These are phyloP conservation scores for Seminavis robusta DNA, from an alignment of 108 stramenopile species.

Conservation along the genomic window DNA sequence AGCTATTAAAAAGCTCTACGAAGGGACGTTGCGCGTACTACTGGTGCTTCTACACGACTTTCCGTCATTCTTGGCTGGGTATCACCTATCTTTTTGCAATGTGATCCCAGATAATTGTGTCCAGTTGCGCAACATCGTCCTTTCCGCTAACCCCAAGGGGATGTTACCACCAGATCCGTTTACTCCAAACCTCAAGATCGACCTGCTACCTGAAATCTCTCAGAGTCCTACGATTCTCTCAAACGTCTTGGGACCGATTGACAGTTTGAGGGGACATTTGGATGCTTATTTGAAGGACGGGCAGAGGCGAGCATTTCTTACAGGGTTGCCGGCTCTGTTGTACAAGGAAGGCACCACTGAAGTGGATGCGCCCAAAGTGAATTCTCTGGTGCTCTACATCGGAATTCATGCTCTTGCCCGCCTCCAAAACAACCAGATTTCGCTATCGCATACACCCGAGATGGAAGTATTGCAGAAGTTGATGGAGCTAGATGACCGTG, in stretches of 20 bases:
- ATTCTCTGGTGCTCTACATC: conserved; percentile 94
- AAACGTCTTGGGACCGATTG: conserved; percentile 79
- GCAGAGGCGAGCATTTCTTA: conserved; percentile 75
- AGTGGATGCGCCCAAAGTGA: conserved; percentile 85
- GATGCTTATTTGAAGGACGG: conserved; percentile 91
- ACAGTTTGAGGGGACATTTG: conserved; percentile 69
- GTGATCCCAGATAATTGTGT: conserved; percentile 96
- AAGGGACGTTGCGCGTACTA: conserved; percentile 94
- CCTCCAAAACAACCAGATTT: conserved; percentile 73
- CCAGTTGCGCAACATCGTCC: conserved; percentile 96
- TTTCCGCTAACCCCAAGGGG: conserved; percentile 95
- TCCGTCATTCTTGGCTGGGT: conserved; percentile 94
- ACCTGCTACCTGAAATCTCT: conserved; percentile 92
- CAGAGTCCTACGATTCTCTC: conserved; percentile 88
- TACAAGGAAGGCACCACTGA: conserved; percentile 64
- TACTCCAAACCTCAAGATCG: conserved; percentile 98
- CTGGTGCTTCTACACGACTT: conserved; percentile 98
- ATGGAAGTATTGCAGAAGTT: conserved; percentile 87
- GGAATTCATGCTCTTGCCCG: conserved; percentile 88
- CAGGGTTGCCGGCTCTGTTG: conserved; percentile 65
- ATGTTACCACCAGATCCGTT: conserved; percentile 98
- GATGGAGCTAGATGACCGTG: conserved; percentile 91
- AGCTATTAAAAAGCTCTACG: conserved; percentile 91
- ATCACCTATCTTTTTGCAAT: conserved; percentile 96
- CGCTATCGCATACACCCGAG: conserved; percentile 76